Evolutionary conservation across 2,329 filamentous ascomycete species (phyloP), one percentile per base, ranked within the genome.

Genomic region (Blastomyces parvus): DNA sequence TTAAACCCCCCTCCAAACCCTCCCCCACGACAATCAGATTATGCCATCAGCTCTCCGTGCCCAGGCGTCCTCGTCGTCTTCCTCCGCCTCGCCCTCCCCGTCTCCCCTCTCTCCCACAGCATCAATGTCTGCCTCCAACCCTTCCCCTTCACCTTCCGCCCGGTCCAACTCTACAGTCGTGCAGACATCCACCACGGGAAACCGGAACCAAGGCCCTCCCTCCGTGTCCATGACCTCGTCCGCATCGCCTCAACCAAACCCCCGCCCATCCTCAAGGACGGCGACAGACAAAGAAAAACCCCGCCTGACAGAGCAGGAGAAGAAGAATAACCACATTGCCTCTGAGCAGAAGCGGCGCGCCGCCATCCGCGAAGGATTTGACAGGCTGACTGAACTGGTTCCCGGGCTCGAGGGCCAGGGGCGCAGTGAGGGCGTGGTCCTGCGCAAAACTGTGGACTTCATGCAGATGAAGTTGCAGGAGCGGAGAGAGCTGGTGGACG

Each of bases 351-450:
- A 88, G 75, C 84, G 86, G 44, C 84, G 86, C 55, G 83, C 86
- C 63, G 89, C 88, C 17, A 96, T 96, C 67, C 84, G 91, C 57
- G 86, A 90, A 64, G 90, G 89, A 63, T 96, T 95, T 73, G 90
- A 96, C 74, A 84, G 86, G 42, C 82, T 96, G 33, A 89, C 89
- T 19, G 84, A 87, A 61, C 82, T 95, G 40, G 90, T 96, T 0
- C 91, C 91, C 0, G 90, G 89, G 0, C 81, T 95, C 61, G 84
- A 90, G 69, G 91, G 91, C 0, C 88, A 92, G 71, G 91, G 89
- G 0, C 86, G 91, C 56, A 94, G 90, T 67, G 91, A 96, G 74
- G 90, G 89, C 36, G 81, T 91, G 22, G 90, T 96, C n/a, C 80
- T 96, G 27, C 85, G 86, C 66, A 83, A 83, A 67, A 88, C 87